Evolutionary conservation across 306 rosid genomes (phyloP).

Genomic region (Senna tora): DNA sequence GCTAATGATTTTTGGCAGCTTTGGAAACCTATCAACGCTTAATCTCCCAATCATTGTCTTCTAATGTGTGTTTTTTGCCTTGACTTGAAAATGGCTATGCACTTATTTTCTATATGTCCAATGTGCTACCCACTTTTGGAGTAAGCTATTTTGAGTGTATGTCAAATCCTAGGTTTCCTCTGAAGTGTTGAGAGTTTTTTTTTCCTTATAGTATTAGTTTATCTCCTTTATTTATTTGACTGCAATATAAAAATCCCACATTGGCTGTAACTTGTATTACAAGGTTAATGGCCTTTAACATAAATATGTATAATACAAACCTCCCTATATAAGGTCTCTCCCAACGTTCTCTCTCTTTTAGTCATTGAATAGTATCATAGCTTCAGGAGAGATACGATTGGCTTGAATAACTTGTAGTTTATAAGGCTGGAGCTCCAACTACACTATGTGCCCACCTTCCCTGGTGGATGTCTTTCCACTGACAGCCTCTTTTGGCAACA

Average conservation of each 20-base stretch:
- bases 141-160: not conserved
- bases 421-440: not conserved
- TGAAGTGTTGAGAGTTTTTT: not conserved
- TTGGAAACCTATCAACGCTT: not conserved
- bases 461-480: not conserved
- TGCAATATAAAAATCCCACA: not conserved
- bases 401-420: not conserved
- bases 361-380: not conserved
- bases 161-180: not conserved
- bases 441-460: not conserved
- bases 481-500: not conserved
- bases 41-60: not conserved
- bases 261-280: not conserved
- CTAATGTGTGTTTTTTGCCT: not conserved
- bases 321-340: not conserved
- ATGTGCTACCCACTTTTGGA: not conserved
- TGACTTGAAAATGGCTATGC: not conserved
- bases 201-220: too few species aligned
- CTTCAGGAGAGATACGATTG: not conserved
- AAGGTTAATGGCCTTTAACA: not conserved
- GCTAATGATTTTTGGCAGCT: not conserved
- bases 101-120: not conserved
- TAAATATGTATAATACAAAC: too few species aligned
- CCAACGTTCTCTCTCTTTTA: not conserved
- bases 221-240: not conserved